phyloP scores from a whole-genome alignment of 1,139 yeast species.

The Lodderomyces metapsilosis region DNA sequence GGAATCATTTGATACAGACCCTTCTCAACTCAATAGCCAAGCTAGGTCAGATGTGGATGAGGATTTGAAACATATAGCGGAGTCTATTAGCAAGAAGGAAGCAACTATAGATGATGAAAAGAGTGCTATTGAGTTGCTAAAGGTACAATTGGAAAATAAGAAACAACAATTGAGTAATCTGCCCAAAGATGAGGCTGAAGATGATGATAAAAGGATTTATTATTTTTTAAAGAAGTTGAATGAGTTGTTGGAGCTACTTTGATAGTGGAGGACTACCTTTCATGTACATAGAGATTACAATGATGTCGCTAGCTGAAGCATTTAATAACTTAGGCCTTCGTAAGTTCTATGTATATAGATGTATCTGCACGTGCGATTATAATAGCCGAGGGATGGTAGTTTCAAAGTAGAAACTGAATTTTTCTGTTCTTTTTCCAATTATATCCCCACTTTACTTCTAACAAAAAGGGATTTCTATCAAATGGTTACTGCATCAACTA shows the following conservation, averaged over 20 bases:
- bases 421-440: background rate
- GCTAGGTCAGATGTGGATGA: slow-evolving; percentile 6
- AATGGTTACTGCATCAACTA: slow-evolving; percentile 8
- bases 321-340: too few species aligned
- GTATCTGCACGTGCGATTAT: too few species aligned
- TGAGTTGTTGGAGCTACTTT: background rate
- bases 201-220: slow-evolving; percentile 6
- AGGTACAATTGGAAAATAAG: slow-evolving; percentile 6
- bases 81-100: slow-evolving; percentile 9
- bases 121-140: slow-evolving; percentile 5
- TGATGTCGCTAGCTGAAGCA: too few species aligned
- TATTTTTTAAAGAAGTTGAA: background rate
- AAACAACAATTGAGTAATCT: slow-evolving; percentile 6
- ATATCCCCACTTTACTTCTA: slow-evolving; percentile 5
- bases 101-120: slow-evolving; percentile 5
- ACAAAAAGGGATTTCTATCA: too few species aligned
- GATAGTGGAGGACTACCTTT: too few species aligned
- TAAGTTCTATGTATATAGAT: too few species aligned
- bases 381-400: too few species aligned
- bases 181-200: slow-evolving; percentile 4
- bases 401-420: too few species aligned
- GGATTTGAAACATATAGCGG: slow-evolving; percentile 7
- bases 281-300: too few species aligned
- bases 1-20: background rate
- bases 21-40: slow-evolving; percentile 2